These are phyloP conservation scores for Aspergillus kassunensis DNA, from an alignment of 495 filamentous ascomycete genomes.

Conservation along the genomic window DNA sequence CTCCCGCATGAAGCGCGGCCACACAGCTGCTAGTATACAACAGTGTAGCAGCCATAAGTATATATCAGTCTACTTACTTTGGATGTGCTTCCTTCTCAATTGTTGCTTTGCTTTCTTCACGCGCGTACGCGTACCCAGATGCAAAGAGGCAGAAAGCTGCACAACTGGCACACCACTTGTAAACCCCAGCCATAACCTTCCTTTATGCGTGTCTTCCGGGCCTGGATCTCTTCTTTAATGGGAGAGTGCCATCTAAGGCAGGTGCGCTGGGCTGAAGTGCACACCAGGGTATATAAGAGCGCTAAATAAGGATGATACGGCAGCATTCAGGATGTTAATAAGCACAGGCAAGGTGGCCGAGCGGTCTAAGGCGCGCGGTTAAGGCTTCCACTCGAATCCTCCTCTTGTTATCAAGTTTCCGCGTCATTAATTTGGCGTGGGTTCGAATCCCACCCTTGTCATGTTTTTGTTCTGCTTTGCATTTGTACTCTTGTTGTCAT, in stretches of 20 bases:
- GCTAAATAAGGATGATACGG: too few species aligned
- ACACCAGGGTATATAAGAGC: too few species aligned
- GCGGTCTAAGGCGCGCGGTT: too few species aligned
- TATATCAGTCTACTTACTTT: not conserved
- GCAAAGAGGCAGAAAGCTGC: not conserved
- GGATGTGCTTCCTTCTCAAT: not conserved
- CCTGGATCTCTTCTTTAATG: not conserved
- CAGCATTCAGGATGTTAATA: too few species aligned
- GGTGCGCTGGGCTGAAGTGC: not conserved
- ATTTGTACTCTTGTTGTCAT: too few species aligned
- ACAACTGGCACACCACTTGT: not conserved
- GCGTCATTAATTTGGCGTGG: constrained; percentile 39
- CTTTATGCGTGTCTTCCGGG: not conserved
- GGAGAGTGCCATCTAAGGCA: not conserved
- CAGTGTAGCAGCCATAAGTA: not conserved
- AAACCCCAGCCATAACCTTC: not conserved
- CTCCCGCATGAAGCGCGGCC: not conserved
- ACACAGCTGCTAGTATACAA: not conserved
- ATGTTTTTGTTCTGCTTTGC: too few species aligned
- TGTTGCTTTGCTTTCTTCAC: not conserved
- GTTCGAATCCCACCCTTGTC: constrained; percentile 54
- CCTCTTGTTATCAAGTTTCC: constrained; percentile 15
- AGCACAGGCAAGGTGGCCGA: too few species aligned
- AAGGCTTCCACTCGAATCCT: too few species aligned
- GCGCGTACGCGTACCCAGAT: not conserved